A percentile compares a stretch with the other conserved stretches of the same genome.
phyloP scores from a whole-genome alignment of 805 yeast species.

The Hanseniaspora valbyensis region DNA sequence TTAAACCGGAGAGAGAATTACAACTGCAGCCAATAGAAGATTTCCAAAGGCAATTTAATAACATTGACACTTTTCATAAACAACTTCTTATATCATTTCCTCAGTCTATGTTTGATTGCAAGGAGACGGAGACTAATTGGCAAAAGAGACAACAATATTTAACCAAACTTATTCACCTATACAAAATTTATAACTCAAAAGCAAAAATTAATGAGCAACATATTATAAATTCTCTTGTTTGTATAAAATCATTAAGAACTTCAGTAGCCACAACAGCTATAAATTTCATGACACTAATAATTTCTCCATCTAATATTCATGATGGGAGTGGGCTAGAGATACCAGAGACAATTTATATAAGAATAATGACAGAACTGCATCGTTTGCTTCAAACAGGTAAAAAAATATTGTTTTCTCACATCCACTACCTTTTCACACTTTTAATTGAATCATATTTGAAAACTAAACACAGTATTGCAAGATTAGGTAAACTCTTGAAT shows the following conservation, averaged over 20 bases:
- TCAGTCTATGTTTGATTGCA: conserved; percentile 43
- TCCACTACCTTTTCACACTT: neutral
- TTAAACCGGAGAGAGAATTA: neutral
- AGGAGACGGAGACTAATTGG: conserved; percentile 91
- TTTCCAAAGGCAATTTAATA: neutral
- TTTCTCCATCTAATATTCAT: conserved; percentile 37
- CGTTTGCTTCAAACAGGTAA: conserved; percentile 4
- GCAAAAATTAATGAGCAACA: conserved; percentile 31
- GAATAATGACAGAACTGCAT: neutral
- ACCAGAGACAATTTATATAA: conserved; percentile 29
- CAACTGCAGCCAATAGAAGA: neutral
- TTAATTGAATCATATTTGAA: neutral
- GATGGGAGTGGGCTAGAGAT: conserved; percentile 24
- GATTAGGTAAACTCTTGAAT: neutral
- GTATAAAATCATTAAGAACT: conserved; percentile 68
- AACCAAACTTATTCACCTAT: conserved; percentile 31
- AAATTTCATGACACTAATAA: conserved; percentile 29
- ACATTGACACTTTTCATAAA: neutral
- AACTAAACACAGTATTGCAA: neutral
- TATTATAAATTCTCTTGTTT: conserved; percentile 54
- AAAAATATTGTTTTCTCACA: neutral
- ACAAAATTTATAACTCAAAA: conserved; percentile 23
- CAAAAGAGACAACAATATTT: conserved; percentile 52
- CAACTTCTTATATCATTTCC: neutral
- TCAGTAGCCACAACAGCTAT: conserved; percentile 59